Evolutionary conservation across 352 stramenopile genomes (phyloP).

Genomic region (Pythium insidiosum): DNA sequence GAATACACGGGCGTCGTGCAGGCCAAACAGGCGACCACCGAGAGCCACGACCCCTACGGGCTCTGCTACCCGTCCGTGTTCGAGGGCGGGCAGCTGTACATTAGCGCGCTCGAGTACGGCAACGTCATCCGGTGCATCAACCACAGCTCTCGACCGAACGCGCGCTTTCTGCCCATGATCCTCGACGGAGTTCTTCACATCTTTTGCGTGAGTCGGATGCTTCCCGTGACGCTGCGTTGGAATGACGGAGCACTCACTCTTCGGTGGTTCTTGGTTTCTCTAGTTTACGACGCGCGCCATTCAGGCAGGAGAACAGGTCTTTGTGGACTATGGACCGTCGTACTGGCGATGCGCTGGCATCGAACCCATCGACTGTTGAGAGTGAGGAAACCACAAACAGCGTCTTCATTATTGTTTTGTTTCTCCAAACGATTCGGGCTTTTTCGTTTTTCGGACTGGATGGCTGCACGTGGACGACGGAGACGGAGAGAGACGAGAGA

Average conservation of each 20-base stretch:
- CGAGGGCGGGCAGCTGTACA: slow-evolving; percentile 51
- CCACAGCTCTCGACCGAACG: slow-evolving; percentile 53
- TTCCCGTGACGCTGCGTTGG: too few relatives aligned
- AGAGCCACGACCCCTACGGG: slow-evolving; percentile 55
- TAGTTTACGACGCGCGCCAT: slow-evolving; percentile 49
- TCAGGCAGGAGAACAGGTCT: slow-evolving; percentile 47
- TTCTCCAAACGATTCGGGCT: too few relatives aligned
- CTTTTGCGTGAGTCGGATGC: slow-evolving; percentile 54
- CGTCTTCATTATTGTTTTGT: too few relatives aligned
- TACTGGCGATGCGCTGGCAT: slow-evolving; percentile 68
- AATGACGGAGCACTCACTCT: too few relatives aligned
- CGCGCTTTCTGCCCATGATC: slow-evolving; percentile 58
- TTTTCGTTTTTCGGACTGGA: too few relatives aligned
- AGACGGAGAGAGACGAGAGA: too few relatives aligned
- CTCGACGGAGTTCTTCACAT: slow-evolving; percentile 60
- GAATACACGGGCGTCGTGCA: slow-evolving; percentile 67
- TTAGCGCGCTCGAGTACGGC: slow-evolving; percentile 62
- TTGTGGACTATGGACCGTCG: slow-evolving; percentile 59
- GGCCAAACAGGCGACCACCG: slow-evolving; percentile 7
- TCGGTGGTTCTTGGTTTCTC: slow-evolving; percentile 2
- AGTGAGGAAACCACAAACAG: not conserved
- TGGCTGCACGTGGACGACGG: too few relatives aligned
- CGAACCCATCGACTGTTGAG: slow-evolving; percentile 27
- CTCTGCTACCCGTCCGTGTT: slow-evolving; percentile 67
- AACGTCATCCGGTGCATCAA: slow-evolving; percentile 79